phyloP scores from a whole-genome alignment of 2,329 filamentous ascomycete genomes.

The Beauveria medogensis region DNA sequence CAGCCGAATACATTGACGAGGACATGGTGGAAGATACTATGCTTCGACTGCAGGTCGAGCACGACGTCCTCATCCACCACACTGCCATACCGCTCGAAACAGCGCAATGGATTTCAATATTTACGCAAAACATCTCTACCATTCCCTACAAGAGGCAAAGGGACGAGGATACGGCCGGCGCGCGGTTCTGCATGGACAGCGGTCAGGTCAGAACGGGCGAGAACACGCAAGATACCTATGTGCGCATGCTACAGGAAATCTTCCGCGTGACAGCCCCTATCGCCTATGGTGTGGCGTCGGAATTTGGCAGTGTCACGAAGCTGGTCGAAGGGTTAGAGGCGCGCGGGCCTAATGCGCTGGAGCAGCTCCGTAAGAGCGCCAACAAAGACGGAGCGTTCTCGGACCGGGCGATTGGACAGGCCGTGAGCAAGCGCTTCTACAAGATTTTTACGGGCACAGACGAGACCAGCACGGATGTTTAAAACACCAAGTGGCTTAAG shows the following conservation, averaged over 20 bases:
- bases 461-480: conserved; percentile 47
- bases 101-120: conserved; percentile 62
- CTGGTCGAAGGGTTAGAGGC: conserved; percentile 52
- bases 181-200: conserved; percentile 69
- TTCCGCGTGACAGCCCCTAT: conserved; percentile 62
- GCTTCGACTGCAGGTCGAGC: conserved; percentile 59
- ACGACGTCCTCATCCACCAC: conserved; percentile 63
- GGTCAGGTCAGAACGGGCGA: conserved; percentile 69
- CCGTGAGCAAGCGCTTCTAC: conserved; percentile 50
- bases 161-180: conserved; percentile 41
- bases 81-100: conserved; percentile 53
- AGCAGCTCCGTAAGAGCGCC: conserved; percentile 48
- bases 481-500: not conserved
- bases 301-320: conserved; percentile 50
- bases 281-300: conserved; percentile 57
- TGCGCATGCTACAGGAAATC: conserved; percentile 70
- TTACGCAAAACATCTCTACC: conserved; percentile 72
- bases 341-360: conserved; percentile 53
- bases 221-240: conserved; percentile 57
- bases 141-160: conserved; percentile 59
- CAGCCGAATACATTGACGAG: conserved; percentile 51
- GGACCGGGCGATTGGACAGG: conserved; percentile 47
- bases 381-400: conserved; percentile 50
- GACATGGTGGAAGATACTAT: conserved; percentile 63
- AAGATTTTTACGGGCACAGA: conserved; percentile 53